Conservation (phyloP, 176 grass and related monocot species). For the Saccharum spontaneum region DNA sequence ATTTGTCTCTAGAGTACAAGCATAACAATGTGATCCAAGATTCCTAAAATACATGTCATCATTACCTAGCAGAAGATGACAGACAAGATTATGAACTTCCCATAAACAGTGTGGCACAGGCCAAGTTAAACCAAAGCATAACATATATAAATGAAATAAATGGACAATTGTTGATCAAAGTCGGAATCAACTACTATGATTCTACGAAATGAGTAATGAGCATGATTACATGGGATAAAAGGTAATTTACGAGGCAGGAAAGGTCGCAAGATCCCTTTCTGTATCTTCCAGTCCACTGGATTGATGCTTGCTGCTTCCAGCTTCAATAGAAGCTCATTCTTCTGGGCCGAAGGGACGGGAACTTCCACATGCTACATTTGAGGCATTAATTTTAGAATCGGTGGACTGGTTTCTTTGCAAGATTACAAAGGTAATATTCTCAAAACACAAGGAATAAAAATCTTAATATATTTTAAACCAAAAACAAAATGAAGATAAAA, state of each 20-base stretch:
- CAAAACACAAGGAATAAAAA: not conserved
- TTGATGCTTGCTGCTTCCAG: constrained; percentile 67
- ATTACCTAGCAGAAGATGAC: not conserved
- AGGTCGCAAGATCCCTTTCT: constrained; percentile 55
- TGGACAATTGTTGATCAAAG: not conserved
- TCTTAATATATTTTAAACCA: not conserved
- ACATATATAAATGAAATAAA: too few relatives aligned
- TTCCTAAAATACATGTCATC: not conserved
- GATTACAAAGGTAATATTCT: not conserved
- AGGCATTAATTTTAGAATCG: not conserved
- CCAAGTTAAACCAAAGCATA: too few relatives aligned
- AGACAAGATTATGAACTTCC: not conserved
- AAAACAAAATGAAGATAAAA: not conserved
- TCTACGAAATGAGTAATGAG: not conserved
- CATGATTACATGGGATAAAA: constrained; percentile 59
- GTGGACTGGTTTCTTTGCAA: not conserved
- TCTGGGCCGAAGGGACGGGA: constrained; percentile 50
- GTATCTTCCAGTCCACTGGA: constrained; percentile 71
- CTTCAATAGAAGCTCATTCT: constrained; percentile 61
- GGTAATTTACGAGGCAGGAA: constrained; percentile 52
- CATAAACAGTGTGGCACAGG: not conserved
- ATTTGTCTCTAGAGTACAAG: not conserved
- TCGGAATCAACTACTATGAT: not conserved
- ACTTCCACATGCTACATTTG: constrained; percentile 60
- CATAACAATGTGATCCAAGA: not conserved